Evolutionary conservation across 768 basidiomycete species (phyloP).

Genomic region (Lactarius indigo): DNA sequence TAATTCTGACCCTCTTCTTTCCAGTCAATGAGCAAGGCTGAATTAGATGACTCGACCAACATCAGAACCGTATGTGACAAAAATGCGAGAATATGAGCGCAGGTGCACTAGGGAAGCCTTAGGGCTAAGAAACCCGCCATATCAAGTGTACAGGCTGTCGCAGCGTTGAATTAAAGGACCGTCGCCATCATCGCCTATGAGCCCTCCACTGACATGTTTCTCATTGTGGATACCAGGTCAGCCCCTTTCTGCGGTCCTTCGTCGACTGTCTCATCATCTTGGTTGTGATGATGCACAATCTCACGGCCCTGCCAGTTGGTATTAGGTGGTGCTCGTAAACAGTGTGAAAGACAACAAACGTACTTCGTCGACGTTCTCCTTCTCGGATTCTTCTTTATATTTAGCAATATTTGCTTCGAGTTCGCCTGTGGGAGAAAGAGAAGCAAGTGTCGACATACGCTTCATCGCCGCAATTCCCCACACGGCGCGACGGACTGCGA

Average conservation of each 20-base stretch:
- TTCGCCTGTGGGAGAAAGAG: conserved; percentile 43
- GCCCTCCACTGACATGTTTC: conserved; percentile 2
- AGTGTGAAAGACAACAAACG: not conserved
- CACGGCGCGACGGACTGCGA: conserved; percentile 81
- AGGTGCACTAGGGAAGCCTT: not conserved
- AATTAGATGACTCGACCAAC: not conserved
- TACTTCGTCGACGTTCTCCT: conserved; percentile 34
- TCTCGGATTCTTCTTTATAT: conserved; percentile 81
- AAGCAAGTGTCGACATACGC: conserved; percentile 63
- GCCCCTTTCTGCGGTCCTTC: not conserved
- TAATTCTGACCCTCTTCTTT: not conserved
- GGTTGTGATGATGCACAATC: conserved; percentile 23
- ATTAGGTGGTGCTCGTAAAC: not conserved
- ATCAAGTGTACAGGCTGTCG: not conserved
- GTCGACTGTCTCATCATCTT: not conserved
- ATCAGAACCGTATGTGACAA: not conserved
- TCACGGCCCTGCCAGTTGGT: conserved; percentile 10
- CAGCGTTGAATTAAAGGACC: not conserved
- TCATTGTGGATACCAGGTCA: conserved; percentile 3
- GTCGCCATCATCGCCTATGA: not conserved
- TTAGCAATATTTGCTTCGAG: conserved; percentile 57
- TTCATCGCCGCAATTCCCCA: conserved; percentile 83
- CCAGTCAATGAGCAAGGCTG: not conserved
- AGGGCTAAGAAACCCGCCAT: no score
- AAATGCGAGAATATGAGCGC: not conserved